Evolutionary conservation across 2,329 filamentous ascomycete species (phyloP), one percentile per base, ranked within the genome.

Genomic region (Ophidiomyces ophidiicola): DNA sequence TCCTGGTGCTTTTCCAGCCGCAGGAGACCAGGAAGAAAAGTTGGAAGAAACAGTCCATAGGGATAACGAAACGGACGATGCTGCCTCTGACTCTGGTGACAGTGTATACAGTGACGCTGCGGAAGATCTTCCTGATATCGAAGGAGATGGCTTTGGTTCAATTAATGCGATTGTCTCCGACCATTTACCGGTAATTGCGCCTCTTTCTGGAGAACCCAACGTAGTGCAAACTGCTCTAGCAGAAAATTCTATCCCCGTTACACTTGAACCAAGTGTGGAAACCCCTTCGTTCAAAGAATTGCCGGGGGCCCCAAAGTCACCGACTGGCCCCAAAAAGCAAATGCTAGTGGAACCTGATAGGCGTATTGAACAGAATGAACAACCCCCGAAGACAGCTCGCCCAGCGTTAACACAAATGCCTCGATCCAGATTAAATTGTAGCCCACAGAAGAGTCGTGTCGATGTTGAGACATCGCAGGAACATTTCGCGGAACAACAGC

Each of bases 51-150:
- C 4, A 17, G n/a, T 5, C 10, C 21, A 10, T n/a, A 32, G 8
- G 14, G 10, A 17, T 19, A 11, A 20, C 20, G 15, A 37, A 12
- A 17, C n/a, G 6, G 35, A 29, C n/a, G 55, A 55, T 33, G 53
- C 47, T 4, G 61, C 62, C 32, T 56, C 54, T 19, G 60, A 63
- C 5, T 62, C 61, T 12, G 55, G 55, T 12, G 61, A 64, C 21
- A 69, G 66, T 49, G 50, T 69, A 36, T 69, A 69, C 45, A 69
- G 64, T 46, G 61, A 64, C 48, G 63, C 61, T 6, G 56, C 60
- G 19, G 61, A 64, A 38, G 59, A 57, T 6, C 44, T 63, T 8
- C 44, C 51, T 3, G 53, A 49, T 2, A 44, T 56, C 29, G 55
- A 66, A 29, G 60, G 60, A 1, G 60, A 66, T 48, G 61, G 62